Conservation (phyloP, 768 basidiomycete genomes). For the Lyophyllum atratum region DNA sequence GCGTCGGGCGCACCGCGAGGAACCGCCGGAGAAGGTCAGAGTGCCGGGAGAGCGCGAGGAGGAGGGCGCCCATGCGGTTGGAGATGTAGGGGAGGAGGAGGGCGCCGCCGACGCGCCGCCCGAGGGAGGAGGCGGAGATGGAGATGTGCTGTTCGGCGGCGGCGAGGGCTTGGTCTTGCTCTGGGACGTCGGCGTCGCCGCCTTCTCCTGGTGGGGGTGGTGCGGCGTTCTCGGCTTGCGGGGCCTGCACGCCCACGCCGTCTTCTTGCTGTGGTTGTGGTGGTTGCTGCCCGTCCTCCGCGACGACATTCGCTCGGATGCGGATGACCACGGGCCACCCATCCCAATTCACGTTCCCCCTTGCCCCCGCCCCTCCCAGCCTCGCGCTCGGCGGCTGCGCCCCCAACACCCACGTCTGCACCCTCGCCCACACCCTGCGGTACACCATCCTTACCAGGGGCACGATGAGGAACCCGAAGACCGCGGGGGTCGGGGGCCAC, state of each 20-base stretch:
- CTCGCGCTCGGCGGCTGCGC: conserved; percentile 31
- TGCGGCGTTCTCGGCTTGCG: neutral
- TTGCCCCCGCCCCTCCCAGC: conserved; percentile 19
- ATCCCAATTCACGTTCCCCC: conserved; percentile 26
- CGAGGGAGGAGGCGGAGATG: conserved; percentile 59
- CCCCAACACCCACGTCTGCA: conserved; percentile 48
- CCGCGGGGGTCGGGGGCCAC: conserved; percentile 65
- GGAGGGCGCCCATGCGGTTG: conserved; percentile 60
- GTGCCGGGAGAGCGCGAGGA: conserved; percentile 54
- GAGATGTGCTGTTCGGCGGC: conserved; percentile 63
- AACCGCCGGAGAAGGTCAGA: conserved; percentile 41
- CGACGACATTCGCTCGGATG: conserved; percentile 29
- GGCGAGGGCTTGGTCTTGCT: conserved; percentile 40
- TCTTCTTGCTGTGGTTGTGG: neutral
- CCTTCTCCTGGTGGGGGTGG: neutral
- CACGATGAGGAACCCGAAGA: conserved; percentile 54
- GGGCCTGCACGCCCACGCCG: conserved; percentile 8
- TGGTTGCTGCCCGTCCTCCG: conserved; percentile 12
- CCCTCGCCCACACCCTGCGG: conserved; percentile 36
- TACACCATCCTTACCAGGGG: conserved; percentile 51
- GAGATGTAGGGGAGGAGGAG: conserved; percentile 69
- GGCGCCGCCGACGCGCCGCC: conserved; percentile 69
- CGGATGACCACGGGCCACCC: conserved; percentile 37
- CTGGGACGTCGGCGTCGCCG: conserved; percentile 27
- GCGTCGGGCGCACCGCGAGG: conserved; percentile 32